These are phyloP conservation scores for Coemansia sp. DNA, from an alignment of 192 early-diverging fungal species.

Conservation along the genomic window DNA sequence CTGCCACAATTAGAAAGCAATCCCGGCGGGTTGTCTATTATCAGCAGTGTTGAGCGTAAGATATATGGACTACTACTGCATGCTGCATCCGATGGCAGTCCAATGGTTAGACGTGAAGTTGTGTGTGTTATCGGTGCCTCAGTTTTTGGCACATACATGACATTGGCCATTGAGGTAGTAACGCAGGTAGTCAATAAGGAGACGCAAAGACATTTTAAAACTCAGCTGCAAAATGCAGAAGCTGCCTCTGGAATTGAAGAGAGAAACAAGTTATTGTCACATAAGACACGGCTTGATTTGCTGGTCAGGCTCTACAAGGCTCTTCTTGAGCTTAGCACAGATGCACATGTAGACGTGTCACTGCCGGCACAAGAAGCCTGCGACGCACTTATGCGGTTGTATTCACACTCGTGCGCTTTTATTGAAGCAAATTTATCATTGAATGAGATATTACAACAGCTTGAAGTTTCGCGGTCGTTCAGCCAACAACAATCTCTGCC, in stretches of 20 bases:
- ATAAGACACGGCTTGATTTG: conserved; percentile 31
- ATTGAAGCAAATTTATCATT: conserved; percentile 25
- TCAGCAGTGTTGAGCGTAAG: conserved; percentile 69
- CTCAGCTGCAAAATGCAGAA: neutral
- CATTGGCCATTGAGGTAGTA: conserved; percentile 68
- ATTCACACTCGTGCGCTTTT: conserved; percentile 42
- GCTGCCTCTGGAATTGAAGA: neutral
- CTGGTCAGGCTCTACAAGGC: conserved; percentile 77
- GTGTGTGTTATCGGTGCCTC: conserved; percentile 74
- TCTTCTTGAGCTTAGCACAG: conserved; percentile 75
- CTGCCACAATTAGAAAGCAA: conserved; percentile 57
- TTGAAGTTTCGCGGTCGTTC: conserved; percentile 30
- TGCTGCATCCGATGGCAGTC: conserved; percentile 77
- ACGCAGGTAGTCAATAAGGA: conserved; percentile 53
- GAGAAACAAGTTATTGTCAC: conserved; percentile 13
- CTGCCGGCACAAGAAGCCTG: conserved; percentile 66
- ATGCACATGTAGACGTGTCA: conserved; percentile 80
- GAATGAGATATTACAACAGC: conserved; percentile 33
- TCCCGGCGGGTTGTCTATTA: conserved; percentile 67
- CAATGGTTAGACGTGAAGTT: conserved; percentile 89
- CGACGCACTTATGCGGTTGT: conserved; percentile 60
- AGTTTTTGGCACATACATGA: conserved; percentile 63
- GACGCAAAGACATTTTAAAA: conserved; percentile 28
- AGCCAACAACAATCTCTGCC: conserved; percentile 28
- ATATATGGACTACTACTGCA: conserved; percentile 56